Evolutionary conservation across 331 rosid species (phyloP).

Genomic region (Quercus lobata): DNA sequence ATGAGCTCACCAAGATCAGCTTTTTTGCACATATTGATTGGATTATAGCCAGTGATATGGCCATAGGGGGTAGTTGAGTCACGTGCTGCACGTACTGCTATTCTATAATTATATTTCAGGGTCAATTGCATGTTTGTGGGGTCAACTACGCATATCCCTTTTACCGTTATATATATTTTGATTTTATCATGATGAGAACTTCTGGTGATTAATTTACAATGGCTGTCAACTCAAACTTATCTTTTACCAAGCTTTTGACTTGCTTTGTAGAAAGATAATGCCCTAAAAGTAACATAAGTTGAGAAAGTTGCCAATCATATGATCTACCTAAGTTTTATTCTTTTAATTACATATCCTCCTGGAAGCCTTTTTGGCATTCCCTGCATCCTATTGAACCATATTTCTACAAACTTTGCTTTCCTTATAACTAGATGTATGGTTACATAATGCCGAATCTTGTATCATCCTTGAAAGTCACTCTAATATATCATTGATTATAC

Average conservation of each 20-base stretch:
- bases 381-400: neutral
- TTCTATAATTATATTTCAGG: neutral
- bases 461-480: neutral
- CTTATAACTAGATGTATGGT: neutral
- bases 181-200: neutral
- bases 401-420: neutral
- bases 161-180: neutral
- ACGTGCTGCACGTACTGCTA: neutral
- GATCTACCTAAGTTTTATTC: neutral
- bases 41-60: neutral
- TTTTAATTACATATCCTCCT: neutral
- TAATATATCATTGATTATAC: slow-evolving; percentile 1
- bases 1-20: neutral
- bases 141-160: neutral
- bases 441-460: neutral
- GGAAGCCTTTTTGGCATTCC: neutral
- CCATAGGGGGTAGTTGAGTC: neutral
- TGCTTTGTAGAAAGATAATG: neutral
- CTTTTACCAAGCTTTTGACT: neutral
- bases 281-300: neutral
- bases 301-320: neutral
- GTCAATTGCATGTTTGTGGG: neutral
- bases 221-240: neutral
- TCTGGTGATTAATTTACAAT: neutral
- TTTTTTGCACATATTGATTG: neutral